phyloP scores from a whole-genome alignment of 495 filamentous ascomycete species.

The Hypoxylon intermedium region DNA sequence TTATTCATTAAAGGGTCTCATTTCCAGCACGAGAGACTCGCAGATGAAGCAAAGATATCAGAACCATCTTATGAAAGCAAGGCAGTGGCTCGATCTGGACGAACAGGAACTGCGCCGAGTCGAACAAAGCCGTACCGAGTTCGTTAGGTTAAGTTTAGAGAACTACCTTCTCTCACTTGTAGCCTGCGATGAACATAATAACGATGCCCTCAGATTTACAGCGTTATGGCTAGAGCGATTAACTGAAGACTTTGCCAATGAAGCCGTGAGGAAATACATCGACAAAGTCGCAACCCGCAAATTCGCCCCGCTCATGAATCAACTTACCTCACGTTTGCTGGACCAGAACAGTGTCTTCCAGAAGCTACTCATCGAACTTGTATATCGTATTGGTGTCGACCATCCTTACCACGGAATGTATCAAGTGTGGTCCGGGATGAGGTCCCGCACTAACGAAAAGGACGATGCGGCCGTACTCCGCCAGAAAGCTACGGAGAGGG shows the following conservation, averaged over 20 bases:
- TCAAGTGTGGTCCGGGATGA: conserved; percentile 85
- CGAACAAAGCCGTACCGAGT: conserved; percentile 74
- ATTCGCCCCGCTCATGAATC: conserved; percentile 93
- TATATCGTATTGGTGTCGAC: conserved; percentile 82
- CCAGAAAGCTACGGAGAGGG: conserved; percentile 69
- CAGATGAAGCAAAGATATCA: conserved; percentile 50
- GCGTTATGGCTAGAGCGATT: conserved; percentile 91
- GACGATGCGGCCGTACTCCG: conserved; percentile 78
- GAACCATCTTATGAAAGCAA: conserved; percentile 65
- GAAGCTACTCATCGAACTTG: conserved; percentile 68
- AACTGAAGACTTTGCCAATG: conserved; percentile 72
- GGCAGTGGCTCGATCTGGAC: conserved; percentile 87
- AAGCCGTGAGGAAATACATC: conserved; percentile 74
- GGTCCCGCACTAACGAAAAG: conserved; percentile 65
- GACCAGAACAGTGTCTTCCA: conserved; percentile 76
- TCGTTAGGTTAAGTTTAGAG: conserved; percentile 85
- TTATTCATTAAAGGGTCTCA: conserved; percentile 65
- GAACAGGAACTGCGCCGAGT: conserved; percentile 84
- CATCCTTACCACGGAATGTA: conserved; percentile 98
- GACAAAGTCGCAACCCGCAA: conserved; percentile 82
- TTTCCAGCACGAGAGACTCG: conserved; percentile 47
- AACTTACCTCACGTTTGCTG: conserved; percentile 87
- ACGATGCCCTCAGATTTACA: conserved; percentile 90
- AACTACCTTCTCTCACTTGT: conserved; percentile 88
- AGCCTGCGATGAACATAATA: conserved; percentile 86